Evolutionary conservation across 2,329 filamentous ascomycete genomes (phyloP), one percentile per base, ranked within the genome.

Genomic region (Fusarium veterinarium): DNA sequence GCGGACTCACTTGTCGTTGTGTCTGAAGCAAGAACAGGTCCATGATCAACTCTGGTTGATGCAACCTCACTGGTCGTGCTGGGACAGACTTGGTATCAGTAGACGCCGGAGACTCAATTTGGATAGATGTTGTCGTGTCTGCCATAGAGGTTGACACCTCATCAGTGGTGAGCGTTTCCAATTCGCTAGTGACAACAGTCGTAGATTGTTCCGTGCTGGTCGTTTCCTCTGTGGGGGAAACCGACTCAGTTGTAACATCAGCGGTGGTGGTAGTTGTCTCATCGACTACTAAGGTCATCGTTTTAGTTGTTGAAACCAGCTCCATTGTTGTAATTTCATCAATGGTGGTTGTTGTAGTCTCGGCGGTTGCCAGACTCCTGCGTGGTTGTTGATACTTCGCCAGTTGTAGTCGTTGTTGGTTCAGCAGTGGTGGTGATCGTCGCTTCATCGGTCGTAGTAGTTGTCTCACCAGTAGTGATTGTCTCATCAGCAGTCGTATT

Each of bases 71-170:
- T 30, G 6, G 9, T 8, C 14, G 25, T 46, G 19, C 25, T 46
- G 6, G 16, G 19, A 46, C 5, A 11, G 13, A 2, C 44, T 8
- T 6, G 30, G 9, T 3, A 3, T 30, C 28, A n/a, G 10, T 0
- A 30, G 25, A 8, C 11, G 44, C 16, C n/a, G 4, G 7, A 7
- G 6, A n/a, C 44, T 30, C 6, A 8, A 5, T 14, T 46, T 20
- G 13, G 5, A 11, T 11, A 46, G 25, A 46, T 7, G 25, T 11
- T 46, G 44, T 30, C 0, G 8, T 30, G 14, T 46, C 44, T 11
- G 20, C 19, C 4, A 12, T 16, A 2, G 44, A 46, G 14, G 9
- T n/a, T 1, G 44, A 8, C 4, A 20, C 19, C 3, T 16, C 13
- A 5, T 1, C 8, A 16, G 44, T 16, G 4, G 9, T 30, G 13